Base-by-base conservation (phyloP, 2,329 filamentous ascomycete species). In the Chaetomiaceae sp. region DNA sequence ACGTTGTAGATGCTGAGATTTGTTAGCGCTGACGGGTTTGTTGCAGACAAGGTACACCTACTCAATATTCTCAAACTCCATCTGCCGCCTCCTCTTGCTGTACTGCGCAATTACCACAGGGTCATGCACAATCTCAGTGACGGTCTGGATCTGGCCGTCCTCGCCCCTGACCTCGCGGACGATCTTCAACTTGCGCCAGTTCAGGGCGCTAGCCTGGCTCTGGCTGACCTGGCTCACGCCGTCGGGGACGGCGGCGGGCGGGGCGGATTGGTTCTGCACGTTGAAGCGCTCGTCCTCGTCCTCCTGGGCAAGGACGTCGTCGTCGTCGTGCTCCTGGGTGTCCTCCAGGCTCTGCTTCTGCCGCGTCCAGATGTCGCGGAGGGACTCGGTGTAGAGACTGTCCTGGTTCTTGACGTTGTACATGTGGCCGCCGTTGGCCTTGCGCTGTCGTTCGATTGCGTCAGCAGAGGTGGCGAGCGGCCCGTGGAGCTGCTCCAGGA, bases 381-480 rank as follows among this genome's bases (percentile, higher is more conserved):
- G 96, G 20, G 90, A 90, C 49, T 91, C 86, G 62, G 95, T 90
- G 68, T 99, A 99, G 63, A 90, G 88, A 58, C 84, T 85, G 65
- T 97, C 90, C 69, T 99, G 94, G 61, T 89, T 86, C 66, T 92
- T 94, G 56, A 99, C 94, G 60, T 99, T 99, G 75, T 99, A 99
- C 62, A 89, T 91, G 71, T 99, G 94, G 0, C 94, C 94, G 51
- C 91, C 91, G 59, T 94, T 92, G 15, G 88, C 88, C 66, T 91
- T 89, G 59, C 94, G 83, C 68, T 91, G 89, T 57, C 91, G 88
- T 64, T 90, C 88, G 57, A 91, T 89, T 65, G 89, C 91, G 68
- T 96, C 90, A 19, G 90, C 91, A 9, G 82, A 84, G 3, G 82
- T 85, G 7, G 82, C 80, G 36, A 82, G 71, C 3, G 83, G 82